Percentiles rank a stretch among this genome's conserved stretches.
phyloP scores from a whole-genome alignment of 495 filamentous ascomycete genomes.

The Podospora pseudocomata region DNA sequence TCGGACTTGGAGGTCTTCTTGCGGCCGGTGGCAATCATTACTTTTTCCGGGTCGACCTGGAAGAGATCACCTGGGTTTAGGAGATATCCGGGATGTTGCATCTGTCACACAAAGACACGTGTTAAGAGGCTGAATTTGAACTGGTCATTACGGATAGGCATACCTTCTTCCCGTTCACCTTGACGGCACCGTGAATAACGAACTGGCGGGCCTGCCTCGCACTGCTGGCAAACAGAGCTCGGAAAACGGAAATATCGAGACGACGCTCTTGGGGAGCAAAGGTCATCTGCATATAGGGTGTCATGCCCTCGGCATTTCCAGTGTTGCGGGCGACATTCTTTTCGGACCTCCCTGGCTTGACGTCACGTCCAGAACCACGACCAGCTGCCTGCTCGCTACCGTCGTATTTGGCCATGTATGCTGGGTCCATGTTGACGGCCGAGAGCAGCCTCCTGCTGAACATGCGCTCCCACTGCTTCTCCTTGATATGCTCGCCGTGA shows the following conservation, averaged over 20 bases:
- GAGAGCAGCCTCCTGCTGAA: conserved; percentile 73
- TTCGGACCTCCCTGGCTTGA: neutral
- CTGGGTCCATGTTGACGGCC: conserved; percentile 78
- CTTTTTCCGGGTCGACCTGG: conserved; percentile 83
- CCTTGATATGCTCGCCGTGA: conserved; percentile 89
- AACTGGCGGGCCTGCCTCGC: conserved; percentile 93
- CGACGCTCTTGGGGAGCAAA: conserved; percentile 87
- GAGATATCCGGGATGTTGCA: conserved; percentile 87
- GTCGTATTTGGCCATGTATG: conserved; percentile 69
- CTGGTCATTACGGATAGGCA: conserved; percentile 8
- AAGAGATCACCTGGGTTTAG: conserved; percentile 98
- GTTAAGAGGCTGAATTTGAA: neutral
- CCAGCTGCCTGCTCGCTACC: conserved; percentile 78
- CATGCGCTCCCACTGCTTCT: conserved; percentile 88
- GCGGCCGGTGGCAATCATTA: conserved; percentile 78
- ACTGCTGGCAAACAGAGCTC: conserved; percentile 90
- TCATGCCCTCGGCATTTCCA: conserved; percentile 27
- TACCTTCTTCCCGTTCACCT: conserved; percentile 94
- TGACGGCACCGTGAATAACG: conserved; percentile 86
- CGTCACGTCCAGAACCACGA: conserved; percentile 63
- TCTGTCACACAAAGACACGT: conserved; percentile 48
- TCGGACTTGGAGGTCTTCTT: conserved; percentile 20
- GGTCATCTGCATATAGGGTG: conserved; percentile 88
- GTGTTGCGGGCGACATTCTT: neutral
- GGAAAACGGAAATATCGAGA: conserved; percentile 86